Conservation (phyloP, 2,329 filamentous ascomycete species). For the Lanzia echinophila region DNA sequence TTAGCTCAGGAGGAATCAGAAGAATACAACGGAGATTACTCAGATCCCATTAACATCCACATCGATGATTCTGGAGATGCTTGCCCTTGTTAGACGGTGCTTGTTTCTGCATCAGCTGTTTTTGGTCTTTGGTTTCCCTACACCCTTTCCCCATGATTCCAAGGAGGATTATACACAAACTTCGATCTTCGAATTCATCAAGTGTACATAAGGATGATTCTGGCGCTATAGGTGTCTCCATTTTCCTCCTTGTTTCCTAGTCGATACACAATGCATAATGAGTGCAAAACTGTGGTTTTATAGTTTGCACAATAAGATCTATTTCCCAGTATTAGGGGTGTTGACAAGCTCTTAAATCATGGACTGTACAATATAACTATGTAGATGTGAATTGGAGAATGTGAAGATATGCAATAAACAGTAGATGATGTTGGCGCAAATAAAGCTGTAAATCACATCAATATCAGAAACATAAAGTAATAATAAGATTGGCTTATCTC, state of each 20-base stretch:
- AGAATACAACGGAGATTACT: slow-evolving; percentile 95
- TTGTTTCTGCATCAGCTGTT: slow-evolving; percentile 4
- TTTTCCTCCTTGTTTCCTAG: slow-evolving; percentile 13
- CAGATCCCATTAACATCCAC: slow-evolving; percentile 96
- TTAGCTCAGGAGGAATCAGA: slow-evolving; percentile 95
- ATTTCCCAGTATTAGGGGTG: background rate
- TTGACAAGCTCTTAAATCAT: background rate
- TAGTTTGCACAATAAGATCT: background rate
- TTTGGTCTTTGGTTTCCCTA: slow-evolving; percentile 6
- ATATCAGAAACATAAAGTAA: background rate
- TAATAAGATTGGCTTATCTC: no score
- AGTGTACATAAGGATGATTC: slow-evolving; percentile 29
- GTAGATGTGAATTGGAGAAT: background rate
- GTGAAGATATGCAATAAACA: background rate
- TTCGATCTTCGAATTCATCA: slow-evolving; percentile 9
- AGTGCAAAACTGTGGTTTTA: slow-evolving; percentile 1
- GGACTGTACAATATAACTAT: background rate
- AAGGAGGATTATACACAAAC: slow-evolving; percentile 1
- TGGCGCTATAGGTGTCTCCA: slow-evolving; percentile 26
- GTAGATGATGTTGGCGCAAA: background rate
- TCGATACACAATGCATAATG: slow-evolving; percentile 24
- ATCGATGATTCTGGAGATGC: slow-evolving; percentile 89
- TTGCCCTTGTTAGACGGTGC: slow-evolving; percentile 69
- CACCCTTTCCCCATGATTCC: background rate
- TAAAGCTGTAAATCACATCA: background rate